phyloP scores from a whole-genome alignment of 2,329 filamentous ascomycete genomes.

The Chalara sp. region DNA sequence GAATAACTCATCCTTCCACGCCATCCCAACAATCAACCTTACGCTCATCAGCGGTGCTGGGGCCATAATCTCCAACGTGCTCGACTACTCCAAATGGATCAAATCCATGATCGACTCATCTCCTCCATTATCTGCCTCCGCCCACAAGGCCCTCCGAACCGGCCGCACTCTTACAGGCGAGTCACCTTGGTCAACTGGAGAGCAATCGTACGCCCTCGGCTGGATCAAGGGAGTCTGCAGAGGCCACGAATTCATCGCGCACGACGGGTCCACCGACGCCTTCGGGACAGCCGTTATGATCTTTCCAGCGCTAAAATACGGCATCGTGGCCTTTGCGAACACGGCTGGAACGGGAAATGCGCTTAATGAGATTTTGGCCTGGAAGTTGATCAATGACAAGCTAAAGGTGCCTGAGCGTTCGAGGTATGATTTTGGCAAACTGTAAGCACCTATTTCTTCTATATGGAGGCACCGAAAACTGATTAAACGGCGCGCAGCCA shows the following conservation, averaged over 20 bases:
- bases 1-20: constrained; percentile 21
- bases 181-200: not conserved
- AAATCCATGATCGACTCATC: constrained; percentile 36
- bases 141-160: constrained; percentile 28
- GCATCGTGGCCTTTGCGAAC: not conserved
- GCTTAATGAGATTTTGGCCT: not conserved
- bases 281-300: not conserved
- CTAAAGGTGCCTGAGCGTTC: not conserved
- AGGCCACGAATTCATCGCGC: not conserved
- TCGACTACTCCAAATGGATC: constrained; percentile 47
- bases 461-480: constrained; percentile 29
- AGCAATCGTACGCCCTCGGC: not conserved
- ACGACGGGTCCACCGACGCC: not conserved
- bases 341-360: not conserved
- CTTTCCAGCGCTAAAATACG: not conserved
- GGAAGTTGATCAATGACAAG: not conserved
- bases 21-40: constrained; percentile 24
- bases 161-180: constrained; percentile 25
- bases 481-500: constrained; percentile 26
- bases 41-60: constrained; percentile 36
- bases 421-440: not conserved
- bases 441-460: not conserved
- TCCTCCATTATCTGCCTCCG: constrained; percentile 28
- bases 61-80: constrained; percentile 38
- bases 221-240: not conserved